These are phyloP conservation scores for Garcia nutans DNA, from an alignment of 345 rosid species.

Conservation along the genomic window DNA sequence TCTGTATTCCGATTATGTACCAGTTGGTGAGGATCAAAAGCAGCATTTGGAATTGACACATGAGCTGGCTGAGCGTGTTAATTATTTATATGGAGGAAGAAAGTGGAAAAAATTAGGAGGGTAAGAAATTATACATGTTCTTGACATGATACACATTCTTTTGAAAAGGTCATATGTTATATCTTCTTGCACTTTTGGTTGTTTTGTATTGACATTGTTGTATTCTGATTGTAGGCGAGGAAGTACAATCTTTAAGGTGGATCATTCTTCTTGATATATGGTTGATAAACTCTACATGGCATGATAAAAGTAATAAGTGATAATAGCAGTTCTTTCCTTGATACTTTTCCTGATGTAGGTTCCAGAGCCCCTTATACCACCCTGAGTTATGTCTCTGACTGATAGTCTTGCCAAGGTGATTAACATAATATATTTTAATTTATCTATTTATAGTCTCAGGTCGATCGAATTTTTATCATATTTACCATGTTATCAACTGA, in stretches of 20 bases:
- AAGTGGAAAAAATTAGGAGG: constrained; percentile 98
- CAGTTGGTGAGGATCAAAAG: constrained; percentile 98
- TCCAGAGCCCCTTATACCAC: constrained; percentile 85
- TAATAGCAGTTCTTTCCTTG: constrained; percentile 7
- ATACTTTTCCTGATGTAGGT: constrained; percentile 46
- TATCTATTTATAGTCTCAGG: constrained; percentile 3
- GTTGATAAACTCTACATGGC: constrained; percentile 23
- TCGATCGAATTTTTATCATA: background rate
- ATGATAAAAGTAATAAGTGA: constrained; percentile 15
- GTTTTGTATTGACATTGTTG: constrained; percentile 10
- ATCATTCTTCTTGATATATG: constrained; percentile 23
- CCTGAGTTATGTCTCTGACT: constrained; percentile 86
- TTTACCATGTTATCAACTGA: background rate
- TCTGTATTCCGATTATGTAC: constrained; percentile 87
- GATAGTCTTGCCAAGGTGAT: constrained; percentile 89
- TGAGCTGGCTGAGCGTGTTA: constrained; percentile 79
- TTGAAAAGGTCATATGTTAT: constrained; percentile 10
- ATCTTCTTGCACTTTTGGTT: background rate
- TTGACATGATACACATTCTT: constrained; percentile 8
- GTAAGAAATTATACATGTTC: constrained; percentile 35
- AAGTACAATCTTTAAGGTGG: constrained; percentile 81
- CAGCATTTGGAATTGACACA: constrained; percentile 92
- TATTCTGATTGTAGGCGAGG: constrained; percentile 55
- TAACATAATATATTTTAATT: constrained; percentile 7
- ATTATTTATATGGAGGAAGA: constrained; percentile 82